Evolutionary conservation across 208 protist genomes (phyloP).

Genomic region (Tetramitus jugosus): DNA sequence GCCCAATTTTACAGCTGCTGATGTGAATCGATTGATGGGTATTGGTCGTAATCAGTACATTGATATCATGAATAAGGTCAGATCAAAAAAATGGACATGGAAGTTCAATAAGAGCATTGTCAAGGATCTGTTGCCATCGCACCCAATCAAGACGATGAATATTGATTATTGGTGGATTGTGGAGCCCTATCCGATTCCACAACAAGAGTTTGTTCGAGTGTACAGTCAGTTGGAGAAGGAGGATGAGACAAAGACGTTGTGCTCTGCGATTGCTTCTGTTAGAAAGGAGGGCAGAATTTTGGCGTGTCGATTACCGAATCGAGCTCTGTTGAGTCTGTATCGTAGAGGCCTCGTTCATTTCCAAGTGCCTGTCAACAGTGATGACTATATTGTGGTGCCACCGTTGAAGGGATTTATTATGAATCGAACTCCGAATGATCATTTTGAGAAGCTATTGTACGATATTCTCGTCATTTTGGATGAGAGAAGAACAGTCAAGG

Average conservation of each 20-base stretch:
- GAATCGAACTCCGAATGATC: constrained; percentile 86
- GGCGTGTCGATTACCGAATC: constrained; percentile 51
- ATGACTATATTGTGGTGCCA: constrained; percentile 76
- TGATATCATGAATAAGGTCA: constrained; percentile 83
- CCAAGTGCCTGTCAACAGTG: constrained; percentile 64
- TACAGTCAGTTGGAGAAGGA: constrained; percentile 16
- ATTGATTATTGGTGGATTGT: constrained; percentile 60
- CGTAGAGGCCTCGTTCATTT: constrained; percentile 72
- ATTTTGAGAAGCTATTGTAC: constrained; percentile 88
- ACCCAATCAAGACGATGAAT: constrained; percentile 39
- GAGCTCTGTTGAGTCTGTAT: constrained; percentile 55
- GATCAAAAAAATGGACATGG: constrained; percentile 56
- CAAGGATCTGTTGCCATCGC: constrained; percentile 40
- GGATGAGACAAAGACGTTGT: neutral
- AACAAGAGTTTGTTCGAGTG: constrained; percentile 22
- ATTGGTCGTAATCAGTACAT: constrained; percentile 95
- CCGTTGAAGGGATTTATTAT: constrained; percentile 90
- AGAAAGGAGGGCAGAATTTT: constrained; percentile 35
- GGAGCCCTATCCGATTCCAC: neutral
- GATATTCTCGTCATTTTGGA: constrained; percentile 87
- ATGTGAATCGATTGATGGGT: constrained; percentile 77
- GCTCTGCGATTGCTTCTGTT: neutral
- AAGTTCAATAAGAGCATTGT: constrained; percentile 33
- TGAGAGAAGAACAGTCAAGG: constrained; percentile 73
- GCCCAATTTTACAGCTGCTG: constrained; percentile 92